Evolutionary conservation across 2,329 filamentous ascomycete species (phyloP), one percentile per base, ranked within the genome.

Genomic region (Aspergillus sp.): DNA sequence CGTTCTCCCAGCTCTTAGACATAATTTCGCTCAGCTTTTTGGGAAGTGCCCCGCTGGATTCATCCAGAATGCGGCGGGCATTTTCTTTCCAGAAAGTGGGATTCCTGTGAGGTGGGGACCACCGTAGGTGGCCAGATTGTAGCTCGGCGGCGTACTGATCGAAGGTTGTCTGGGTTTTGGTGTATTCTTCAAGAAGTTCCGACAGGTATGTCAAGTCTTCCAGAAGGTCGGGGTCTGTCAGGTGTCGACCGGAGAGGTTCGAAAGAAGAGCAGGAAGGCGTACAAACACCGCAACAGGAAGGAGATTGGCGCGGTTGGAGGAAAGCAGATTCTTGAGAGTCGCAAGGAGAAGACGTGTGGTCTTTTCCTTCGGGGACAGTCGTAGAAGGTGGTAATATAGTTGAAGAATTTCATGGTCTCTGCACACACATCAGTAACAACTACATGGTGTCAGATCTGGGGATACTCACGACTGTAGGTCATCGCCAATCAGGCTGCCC

Each of bases 321-420:
- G 81, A 91, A 39, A 97, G 85, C 45, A 99, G 86, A 76, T 96
- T 98, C 73, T 89, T 85, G 41, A 99, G 84, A 7, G 93, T 97
- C 9, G 92, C 92, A 45, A 98, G 83, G 46, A 97, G 85, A 54
- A 99, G 83, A 30, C 95, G 88, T 0, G 93, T 98, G 1, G 93
- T 98, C 82, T 99, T 99, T 74, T 98, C 95, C 76, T 99, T 99
- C 45, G 93, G 93, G 2, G 95, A 98, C 42, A 96, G 82, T 54
- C 92, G 89, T 55, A 99, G 82, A 39, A 99, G 87, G 64, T 96
- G 90, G n/a, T 90, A 92, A 75, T 96, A 97, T 45, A 98, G 85
- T 47, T 92, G 83, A 62, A 98, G 84, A 65, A 98, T 89, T 70
- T 98, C 93, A 77, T 96, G 91, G 76, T 97, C 93, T 66, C 93